Evolutionary conservation across 2,329 filamentous ascomycete genomes (phyloP), one percentile per base, ranked within the genome.

Genomic region (Hypoxylon sp.): DNA sequence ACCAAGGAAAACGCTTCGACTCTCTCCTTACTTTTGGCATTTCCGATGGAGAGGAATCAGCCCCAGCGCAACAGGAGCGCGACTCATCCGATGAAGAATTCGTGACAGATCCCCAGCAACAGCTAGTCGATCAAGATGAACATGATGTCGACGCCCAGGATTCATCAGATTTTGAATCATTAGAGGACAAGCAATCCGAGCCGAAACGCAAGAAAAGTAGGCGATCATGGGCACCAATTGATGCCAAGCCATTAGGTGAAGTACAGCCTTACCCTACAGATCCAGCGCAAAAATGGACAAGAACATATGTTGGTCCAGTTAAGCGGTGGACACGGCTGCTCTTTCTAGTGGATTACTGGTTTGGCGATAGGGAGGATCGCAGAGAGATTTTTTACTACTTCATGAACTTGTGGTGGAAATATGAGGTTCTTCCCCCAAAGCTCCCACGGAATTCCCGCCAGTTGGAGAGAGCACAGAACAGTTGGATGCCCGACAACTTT

Each of bases 191-290:
- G 31, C 59, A 64, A 51, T 48, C 57, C 9, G 52, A 47, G 13
- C 3, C 47, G 31, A 56, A 39, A 29, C 65, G 65, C 35, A 65
- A 53, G 62, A 75, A 70, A 51, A 70, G 55, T 39, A 73, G 70
- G 33, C 71, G 63, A 37, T 66, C 63, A 24, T 72, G 62, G 64
- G 47, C 44, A 39, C 61, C 61, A 58, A 62, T 46, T 54, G 37
- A 64, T 52, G 53, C 59, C 22, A 56, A 63, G 48, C 33, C 64
- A 44, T 64, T 72, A 4, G 48, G 68, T 54, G 67, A 77, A 57
- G 77, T 78, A 31, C 73, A 74, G 35, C 70, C 72, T 3, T 79
- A 79, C 39, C 77, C 77, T 8, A 74, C 73, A 42, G 77, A 79
- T 58, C 73, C 76, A 10, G 67, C 74, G 5, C 73, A 77, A 50